These are phyloP conservation scores for Tuber magnatum DNA, from an alignment of 495 filamentous ascomycete genomes.

Conservation along the genomic window DNA sequence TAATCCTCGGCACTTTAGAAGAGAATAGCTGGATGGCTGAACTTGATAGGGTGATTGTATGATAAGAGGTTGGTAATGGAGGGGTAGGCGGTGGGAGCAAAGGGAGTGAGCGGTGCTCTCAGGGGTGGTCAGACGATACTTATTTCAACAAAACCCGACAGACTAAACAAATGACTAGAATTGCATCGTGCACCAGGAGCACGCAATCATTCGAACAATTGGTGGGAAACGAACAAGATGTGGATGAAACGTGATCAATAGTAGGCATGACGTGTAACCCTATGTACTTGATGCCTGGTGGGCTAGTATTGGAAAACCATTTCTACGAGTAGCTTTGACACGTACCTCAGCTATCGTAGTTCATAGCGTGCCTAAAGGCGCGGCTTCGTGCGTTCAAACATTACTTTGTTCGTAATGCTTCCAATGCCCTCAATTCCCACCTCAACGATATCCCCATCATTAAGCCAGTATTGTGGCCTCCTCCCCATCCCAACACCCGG, in stretches of 20 bases:
- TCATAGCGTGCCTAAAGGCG: slow-evolving; percentile 43
- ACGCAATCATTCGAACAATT: background rate
- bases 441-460: slow-evolving; percentile 72
- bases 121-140: background rate
- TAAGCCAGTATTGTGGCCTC: slow-evolving; percentile 67
- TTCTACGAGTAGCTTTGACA: background rate
- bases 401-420: slow-evolving; percentile 63
- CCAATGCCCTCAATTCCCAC: slow-evolving; percentile 67
- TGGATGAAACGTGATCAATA: background rate
- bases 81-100: background rate
- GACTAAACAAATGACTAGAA: background rate
- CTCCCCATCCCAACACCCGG: slow-evolving; percentile 73
- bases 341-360: background rate
- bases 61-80: background rate
- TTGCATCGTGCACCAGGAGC: background rate
- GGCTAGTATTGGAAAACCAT: background rate
- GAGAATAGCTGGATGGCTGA: background rate
- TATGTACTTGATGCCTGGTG: background rate
- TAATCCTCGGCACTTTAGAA: background rate
- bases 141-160: background rate
- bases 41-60: background rate
- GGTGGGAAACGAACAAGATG: background rate
- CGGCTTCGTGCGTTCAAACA: slow-evolving; percentile 53
- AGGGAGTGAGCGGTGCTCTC: background rate
- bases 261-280: background rate